Percentiles rank a stretch among this genome's conserved stretches.
phyloP scores from a whole-genome alignment of 2,329 filamentous ascomycete genomes.

The Penicillium janthinellum region DNA sequence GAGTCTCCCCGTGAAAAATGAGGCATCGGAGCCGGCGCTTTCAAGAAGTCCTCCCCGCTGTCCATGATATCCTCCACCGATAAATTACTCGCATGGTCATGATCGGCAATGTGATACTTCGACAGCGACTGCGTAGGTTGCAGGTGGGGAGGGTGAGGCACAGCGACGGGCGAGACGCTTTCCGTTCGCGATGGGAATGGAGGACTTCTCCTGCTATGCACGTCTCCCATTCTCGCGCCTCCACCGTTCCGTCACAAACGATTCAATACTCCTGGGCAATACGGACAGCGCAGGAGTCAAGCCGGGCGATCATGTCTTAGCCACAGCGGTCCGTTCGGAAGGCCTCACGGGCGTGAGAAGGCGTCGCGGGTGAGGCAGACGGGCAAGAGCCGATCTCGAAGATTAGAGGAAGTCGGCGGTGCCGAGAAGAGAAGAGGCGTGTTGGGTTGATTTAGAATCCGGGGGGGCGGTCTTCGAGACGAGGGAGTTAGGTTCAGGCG shows the following conservation, averaged over 20 bases:
- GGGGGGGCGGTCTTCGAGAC: background rate
- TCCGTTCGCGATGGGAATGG: constrained; percentile 44
- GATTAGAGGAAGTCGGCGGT: constrained; percentile 3
- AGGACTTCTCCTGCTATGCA: constrained; percentile 42
- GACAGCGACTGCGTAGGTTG: constrained; percentile 29
- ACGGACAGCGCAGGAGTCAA: constrained; percentile 33
- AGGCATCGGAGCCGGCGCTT: constrained; percentile 8
- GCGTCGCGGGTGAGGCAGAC: constrained; percentile 1
- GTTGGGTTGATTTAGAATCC: constrained; percentile 9
- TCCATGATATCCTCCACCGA: constrained; percentile 15
- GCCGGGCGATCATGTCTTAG: constrained; percentile 40
- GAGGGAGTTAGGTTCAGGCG: constrained; percentile 19
- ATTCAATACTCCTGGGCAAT: constrained; percentile 38
- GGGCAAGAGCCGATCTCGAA: constrained; percentile 5
- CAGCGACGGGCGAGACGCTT: constrained; percentile 35
- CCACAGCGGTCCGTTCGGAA: constrained; percentile 27
- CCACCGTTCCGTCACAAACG: constrained; percentile 30
- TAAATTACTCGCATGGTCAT: constrained; percentile 18
- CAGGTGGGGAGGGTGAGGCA: constrained; percentile 29
- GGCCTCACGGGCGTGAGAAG: constrained; percentile 5
- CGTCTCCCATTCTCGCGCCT: constrained; percentile 40
- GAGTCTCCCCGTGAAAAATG: constrained; percentile 30
- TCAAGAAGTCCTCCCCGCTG: constrained; percentile 12
- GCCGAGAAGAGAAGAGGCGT: background rate
- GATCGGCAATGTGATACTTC: constrained; percentile 19